These are phyloP conservation scores for Pyropia haitanensis DNA, from an alignment of 23 red algal species.

Conservation along the genomic window DNA sequence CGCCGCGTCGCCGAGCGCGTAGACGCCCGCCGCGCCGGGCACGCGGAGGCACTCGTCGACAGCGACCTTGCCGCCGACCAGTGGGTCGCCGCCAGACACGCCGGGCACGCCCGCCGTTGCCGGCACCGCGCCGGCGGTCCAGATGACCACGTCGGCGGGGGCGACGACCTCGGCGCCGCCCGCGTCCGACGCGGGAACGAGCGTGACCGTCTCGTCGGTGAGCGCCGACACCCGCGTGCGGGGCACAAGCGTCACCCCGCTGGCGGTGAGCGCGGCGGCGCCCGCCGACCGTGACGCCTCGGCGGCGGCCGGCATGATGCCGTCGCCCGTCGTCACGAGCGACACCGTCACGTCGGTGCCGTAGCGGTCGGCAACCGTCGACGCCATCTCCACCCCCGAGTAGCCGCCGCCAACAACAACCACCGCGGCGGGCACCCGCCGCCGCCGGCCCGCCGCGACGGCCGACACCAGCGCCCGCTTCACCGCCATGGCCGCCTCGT, in stretches of 20 bases:
- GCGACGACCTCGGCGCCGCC: background rate
- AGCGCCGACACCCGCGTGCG: constrained; percentile 32
- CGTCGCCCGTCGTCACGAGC: constrained; percentile 52
- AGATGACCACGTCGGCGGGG: constrained; percentile 74
- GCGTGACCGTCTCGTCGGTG: constrained; percentile 17
- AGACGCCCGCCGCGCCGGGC: constrained; percentile 27
- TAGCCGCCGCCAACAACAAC: constrained; percentile 80
- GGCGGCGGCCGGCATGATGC: constrained; percentile 30
- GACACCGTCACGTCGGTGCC: constrained; percentile 45
- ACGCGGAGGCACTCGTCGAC: constrained; percentile 60
- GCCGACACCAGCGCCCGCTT: constrained; percentile 13
- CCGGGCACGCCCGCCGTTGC: constrained; percentile 23
- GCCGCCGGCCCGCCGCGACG: constrained; percentile 4
- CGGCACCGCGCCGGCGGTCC: constrained; percentile 69
- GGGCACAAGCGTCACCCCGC: constrained; percentile 35
- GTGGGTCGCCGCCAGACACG: constrained; percentile 10
- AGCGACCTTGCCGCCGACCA: constrained; percentile 37
- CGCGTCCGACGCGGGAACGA: constrained; percentile 4
- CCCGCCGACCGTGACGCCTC: constrained; percentile 36
- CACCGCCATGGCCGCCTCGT: constrained; percentile 36
- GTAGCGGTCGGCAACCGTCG: constrained; percentile 64
- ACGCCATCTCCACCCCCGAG: constrained; percentile 86
- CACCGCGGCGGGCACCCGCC: constrained; percentile 10
- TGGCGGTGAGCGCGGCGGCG: constrained; percentile 17
- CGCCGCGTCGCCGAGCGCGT: constrained; percentile 81